Percentiles rank a stretch among this genome's conserved stretches.
Conservation (phyloP, 345 rosid genomes). For the Streptanthus diversifolius region DNA sequence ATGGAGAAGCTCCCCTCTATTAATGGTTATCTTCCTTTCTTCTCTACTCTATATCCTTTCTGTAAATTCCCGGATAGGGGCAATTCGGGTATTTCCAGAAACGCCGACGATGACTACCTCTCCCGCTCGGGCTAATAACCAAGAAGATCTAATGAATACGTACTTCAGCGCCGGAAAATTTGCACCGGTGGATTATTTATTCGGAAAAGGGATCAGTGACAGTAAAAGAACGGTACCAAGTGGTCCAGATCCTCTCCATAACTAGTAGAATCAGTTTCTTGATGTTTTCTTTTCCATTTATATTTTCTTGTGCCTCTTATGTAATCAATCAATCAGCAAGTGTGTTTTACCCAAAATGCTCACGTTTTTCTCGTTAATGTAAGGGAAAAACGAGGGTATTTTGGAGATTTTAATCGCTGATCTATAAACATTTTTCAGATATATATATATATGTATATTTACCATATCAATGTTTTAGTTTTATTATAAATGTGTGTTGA, state of each 20-base stretch:
- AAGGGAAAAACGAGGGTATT: conserved; percentile 40
- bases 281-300: neutral
- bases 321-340: conserved; percentile 5
- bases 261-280: conserved; percentile 44
- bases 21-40: conserved; percentile 27
- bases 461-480: neutral
- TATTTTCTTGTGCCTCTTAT: neutral
- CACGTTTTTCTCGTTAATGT: conserved; percentile 29
- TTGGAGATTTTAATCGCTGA: conserved; percentile 28
- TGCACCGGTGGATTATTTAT: conserved; percentile 32
- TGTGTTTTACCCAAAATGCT: conserved; percentile 38
- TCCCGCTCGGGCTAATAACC: neutral
- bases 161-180: conserved; percentile 41
- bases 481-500: neutral
- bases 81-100: conserved; percentile 44
- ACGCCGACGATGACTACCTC: neutral
- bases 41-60: conserved; percentile 10
- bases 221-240: conserved; percentile 76
- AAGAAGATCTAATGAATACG: conserved; percentile 35
- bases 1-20: conserved; percentile 29
- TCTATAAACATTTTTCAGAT: conserved; percentile 6
- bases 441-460: neutral
- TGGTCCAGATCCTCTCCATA: conserved; percentile 95
- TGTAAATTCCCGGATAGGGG: conserved; percentile 38
- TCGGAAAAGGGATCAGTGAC: conserved; percentile 43